Percentiles rank a stretch among this genome's conserved stretches.
phyloP scores from a whole-genome alignment of 805 yeast species.

The Nakazawaea populi region DNA sequence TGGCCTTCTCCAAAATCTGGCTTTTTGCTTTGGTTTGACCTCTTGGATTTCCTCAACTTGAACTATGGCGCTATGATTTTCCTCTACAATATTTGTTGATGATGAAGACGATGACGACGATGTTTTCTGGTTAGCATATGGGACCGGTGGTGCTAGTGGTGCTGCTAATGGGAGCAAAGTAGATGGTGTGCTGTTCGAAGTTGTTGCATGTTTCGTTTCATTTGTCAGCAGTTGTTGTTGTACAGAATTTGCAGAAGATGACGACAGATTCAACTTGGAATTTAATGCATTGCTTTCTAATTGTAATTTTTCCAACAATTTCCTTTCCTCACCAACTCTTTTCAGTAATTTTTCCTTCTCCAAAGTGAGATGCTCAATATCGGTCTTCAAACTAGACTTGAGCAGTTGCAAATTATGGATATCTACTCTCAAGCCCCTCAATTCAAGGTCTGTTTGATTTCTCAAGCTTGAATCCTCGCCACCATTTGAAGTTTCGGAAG shows the following conservation, averaged over 20 bases:
- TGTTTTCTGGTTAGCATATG: background rate
- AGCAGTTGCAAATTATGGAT: constrained; percentile 30
- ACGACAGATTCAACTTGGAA: background rate
- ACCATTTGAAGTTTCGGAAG: constrained; percentile 36
- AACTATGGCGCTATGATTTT: constrained; percentile 1
- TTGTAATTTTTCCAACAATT: constrained; percentile 14
- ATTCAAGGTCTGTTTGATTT: constrained; percentile 31
- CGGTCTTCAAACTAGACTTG: constrained; percentile 39
- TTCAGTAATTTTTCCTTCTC: constrained; percentile 40
- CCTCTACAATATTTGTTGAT: background rate
- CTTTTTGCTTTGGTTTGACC: constrained; percentile 19
- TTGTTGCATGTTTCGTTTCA: too few species aligned
- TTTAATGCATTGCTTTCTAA: background rate
- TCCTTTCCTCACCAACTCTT: constrained; percentile 31
- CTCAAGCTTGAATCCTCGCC: constrained; percentile 22
- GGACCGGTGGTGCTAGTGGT: constrained; percentile 11
- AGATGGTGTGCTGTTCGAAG: constrained; percentile 8
- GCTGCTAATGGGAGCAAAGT: constrained; percentile 9
- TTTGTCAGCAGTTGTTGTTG: constrained; percentile 5
- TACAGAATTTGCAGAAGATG: constrained; percentile 14
- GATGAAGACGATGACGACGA: background rate
- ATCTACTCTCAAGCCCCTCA: constrained; percentile 32
- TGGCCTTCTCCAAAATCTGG: constrained; percentile 25
- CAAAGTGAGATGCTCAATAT: constrained; percentile 42
- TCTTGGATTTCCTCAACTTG: constrained; percentile 10